phyloP scores from a whole-genome alignment of 805 yeast genomes.

The Candida ascalaphidarum region DNA sequence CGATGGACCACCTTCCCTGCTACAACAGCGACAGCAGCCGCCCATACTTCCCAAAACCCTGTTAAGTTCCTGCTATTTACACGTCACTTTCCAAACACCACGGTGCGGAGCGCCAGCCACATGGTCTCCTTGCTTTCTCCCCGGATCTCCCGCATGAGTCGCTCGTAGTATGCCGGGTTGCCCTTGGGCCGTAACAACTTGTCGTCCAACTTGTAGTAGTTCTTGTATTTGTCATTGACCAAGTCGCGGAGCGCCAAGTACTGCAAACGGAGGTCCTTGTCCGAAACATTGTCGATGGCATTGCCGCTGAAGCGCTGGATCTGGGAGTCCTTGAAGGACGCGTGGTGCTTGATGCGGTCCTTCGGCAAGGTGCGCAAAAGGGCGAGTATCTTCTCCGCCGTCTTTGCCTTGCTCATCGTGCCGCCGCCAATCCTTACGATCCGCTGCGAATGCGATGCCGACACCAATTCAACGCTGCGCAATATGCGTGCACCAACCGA shows the following conservation, averaged over 20 bases:
- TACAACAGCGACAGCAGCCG: too few species aligned
- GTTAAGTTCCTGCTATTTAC: too few species aligned
- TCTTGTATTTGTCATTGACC: slow-evolving; percentile 51
- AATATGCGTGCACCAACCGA: too few species aligned
- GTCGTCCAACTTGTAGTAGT: slow-evolving; percentile 56
- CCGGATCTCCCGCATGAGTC: slow-evolving; percentile 60
- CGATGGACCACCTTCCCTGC: too few species aligned
- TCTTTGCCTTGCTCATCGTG: slow-evolving; percentile 35
- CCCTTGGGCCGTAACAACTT: slow-evolving; percentile 76
- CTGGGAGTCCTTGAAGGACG: slow-evolving; percentile 64
- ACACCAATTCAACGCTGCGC: too few species aligned
- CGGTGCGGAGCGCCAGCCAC: slow-evolving; percentile 61
- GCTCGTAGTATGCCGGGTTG: slow-evolving; percentile 67
- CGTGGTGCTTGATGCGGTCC: slow-evolving; percentile 59
- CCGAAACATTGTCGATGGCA: slow-evolving; percentile 28
- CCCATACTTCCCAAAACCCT: too few species aligned
- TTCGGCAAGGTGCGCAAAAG: slow-evolving; percentile 57
- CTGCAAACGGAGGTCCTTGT: slow-evolving; percentile 51
- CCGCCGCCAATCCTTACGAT: too few species aligned
- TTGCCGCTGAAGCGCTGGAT: slow-evolving; percentile 31
- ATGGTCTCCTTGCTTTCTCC: slow-evolving; percentile 66
- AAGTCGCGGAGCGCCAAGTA: slow-evolving; percentile 49
- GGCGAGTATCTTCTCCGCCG: slow-evolving; percentile 49
- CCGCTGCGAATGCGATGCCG: too few species aligned
- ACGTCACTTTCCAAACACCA: slow-evolving; percentile 63